Percentiles rank a stretch among this genome's conserved stretches.
phyloP scores from a whole-genome alignment of 306 rosid species.

The Trichosanthes cucumerina region DNA sequence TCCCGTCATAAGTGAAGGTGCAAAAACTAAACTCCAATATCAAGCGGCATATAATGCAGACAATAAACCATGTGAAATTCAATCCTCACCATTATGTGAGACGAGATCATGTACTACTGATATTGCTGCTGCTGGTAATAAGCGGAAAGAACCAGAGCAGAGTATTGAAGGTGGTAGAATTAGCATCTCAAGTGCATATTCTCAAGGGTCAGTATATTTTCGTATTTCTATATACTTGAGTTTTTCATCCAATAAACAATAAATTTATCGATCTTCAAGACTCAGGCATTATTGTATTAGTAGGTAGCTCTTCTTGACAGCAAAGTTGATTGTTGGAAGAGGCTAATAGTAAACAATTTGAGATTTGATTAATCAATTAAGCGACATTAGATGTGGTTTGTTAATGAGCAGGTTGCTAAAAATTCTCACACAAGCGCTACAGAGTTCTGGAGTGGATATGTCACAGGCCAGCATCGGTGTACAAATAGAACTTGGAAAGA shows the following conservation, averaged over 20 bases:
- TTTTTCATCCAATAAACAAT: background rate
- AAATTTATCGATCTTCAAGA: background rate
- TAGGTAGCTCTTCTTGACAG: background rate
- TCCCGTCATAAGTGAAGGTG: constrained; percentile 30
- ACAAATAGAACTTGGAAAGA: constrained; percentile 83
- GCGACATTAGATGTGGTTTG: background rate
- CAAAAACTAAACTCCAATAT: constrained; percentile 35
- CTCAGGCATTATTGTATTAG: background rate
- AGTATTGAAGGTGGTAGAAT: constrained; percentile 80
- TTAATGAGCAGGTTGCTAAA: constrained; percentile 56
- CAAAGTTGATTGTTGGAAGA: background rate
- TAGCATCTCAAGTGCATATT: constrained; percentile 82
- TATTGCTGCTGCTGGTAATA: constrained; percentile 34
- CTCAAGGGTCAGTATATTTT: constrained; percentile 77
- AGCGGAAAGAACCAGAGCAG: constrained; percentile 68
- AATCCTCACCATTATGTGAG: constrained; percentile 23
- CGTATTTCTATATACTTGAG: background rate
- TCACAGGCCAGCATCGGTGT: constrained; percentile 86
- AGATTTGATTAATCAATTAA: background rate
- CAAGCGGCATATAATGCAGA: constrained; percentile 42
- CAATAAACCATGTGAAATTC: constrained; percentile 33
- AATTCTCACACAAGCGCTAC: constrained; percentile 81
- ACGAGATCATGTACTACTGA: constrained; percentile 25
- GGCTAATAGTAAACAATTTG: background rate
- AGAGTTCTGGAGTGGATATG: constrained; percentile 93